Evolutionary conservation across 2,329 filamentous ascomycete species (phyloP), one percentile per base, ranked within the genome.

Genomic region (Trichoderma arundinaceum): DNA sequence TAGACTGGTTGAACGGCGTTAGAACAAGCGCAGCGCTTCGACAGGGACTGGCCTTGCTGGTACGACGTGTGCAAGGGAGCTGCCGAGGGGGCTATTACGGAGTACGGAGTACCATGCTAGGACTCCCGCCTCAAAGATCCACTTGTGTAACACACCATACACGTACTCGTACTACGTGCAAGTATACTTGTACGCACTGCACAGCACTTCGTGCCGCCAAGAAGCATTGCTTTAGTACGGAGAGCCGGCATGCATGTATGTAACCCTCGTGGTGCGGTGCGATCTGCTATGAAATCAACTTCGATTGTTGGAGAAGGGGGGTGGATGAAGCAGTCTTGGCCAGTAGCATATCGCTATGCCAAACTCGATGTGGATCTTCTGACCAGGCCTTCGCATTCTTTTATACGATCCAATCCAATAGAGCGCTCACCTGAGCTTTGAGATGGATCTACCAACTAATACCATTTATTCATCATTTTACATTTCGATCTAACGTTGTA

Each of bases 61-160:
- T 53, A 48, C 49, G 49, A 43, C 33, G 57, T 48, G 57, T 48
- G 62, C 53, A 66, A 68, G 70, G 69, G 60, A 70, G 68, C 69
- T 71, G 68, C 69, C 70, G 70, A 71, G 63, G 68, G 66, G 52
- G 35, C 51, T 38, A 33, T 48, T 61, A 62, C 59, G 59, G 59
- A 62, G 59, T 44, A 53, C 66, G 49, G 60, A 54, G 49, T 53
- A 38, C 67, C 68, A 60, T 70, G 68, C 64, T 71, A 68, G 66
- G 64, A 66, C 66, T 71, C 69, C 69, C 70, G 70, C 65, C 41
- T 57, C 12, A 52, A 60, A 35, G 60, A 69, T 69, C 70, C 70
- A 69, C 68, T 46, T 19, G 64, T 51, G 66, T 52, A 44, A 43
- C 53, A 22, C 35, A 46, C 46, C 32, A 32, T 38, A 33, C 51